Conservation (phyloP, 305 asterid genomes). For the Fraxinus latifolia region DNA sequence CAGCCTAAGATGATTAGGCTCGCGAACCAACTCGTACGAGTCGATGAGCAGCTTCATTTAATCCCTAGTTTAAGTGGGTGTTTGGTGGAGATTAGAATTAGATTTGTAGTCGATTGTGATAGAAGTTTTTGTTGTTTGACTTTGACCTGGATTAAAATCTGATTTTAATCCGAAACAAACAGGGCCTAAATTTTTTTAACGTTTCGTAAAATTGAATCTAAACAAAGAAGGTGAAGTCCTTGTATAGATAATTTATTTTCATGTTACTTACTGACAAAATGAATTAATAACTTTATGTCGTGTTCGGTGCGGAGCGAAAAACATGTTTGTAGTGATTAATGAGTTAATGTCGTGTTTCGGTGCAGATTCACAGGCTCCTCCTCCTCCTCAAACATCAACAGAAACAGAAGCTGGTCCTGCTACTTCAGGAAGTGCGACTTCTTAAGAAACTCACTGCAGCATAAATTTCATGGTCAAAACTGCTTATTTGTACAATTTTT, state of each 20-base stretch:
- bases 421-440: conserved; percentile 56
- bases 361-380: conserved; percentile 51
- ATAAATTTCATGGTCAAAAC: conserved; percentile 7
- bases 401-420: conserved; percentile 56
- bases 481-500: conserved; percentile 27
- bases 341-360: background rate
- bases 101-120: no score
- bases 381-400: conserved; percentile 47
- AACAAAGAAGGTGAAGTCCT: background rate
- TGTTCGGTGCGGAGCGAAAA: no score
- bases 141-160: no score
- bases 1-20: background rate
- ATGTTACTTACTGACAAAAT: background rate
- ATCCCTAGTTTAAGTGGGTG: no score
- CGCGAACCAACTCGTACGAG: background rate
- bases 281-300: background rate
- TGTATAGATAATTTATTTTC: background rate
- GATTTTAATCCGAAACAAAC: no score
- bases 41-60: no score
- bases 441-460: conserved; percentile 29
- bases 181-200: no score
- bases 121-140: no score
- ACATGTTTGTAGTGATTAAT: no score
- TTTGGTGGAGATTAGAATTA: no score
- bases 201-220: background rate